Evolutionary conservation across 148 eudicot species (phyloP), one percentile per base, ranked within the genome.

Genomic region (Rhododendron molle): DNA sequence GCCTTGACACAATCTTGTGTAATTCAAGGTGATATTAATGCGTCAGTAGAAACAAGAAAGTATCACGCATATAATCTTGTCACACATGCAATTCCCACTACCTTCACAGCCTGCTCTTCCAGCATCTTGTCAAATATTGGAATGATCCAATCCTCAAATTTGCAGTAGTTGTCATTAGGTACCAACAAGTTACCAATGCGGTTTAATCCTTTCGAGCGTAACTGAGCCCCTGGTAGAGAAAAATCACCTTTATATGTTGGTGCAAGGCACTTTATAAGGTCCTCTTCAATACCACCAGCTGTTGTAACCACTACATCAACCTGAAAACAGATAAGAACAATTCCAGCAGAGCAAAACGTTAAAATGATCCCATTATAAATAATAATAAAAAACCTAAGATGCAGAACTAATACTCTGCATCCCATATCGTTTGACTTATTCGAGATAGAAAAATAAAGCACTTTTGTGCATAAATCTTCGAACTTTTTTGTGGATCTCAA

Each of bases 81-180:
- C 34, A 14, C 36, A 47, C 15, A 28, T 6, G 58, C 54, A 78
- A 49, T 78, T 26, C 21, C 69, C 26, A 84, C 82, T 93, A 95
- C 96, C 98, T 96, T 85, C 38, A 44, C 52, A 78, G 28, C 90
- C 89, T 96, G 99, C 86, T 96, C 98, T 79, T 94, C 95, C 88
- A 94, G 88, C 99, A 96, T 94, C 85, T 93, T 91, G 83, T 96
- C 96, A 82, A 96, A 95, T 85, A 96, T 91, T 23, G 96, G 98
- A 69, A 95, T 91, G 80, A 95, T 92, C 99, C 99, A 95, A 88
- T 95, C 98, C 94, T 96, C 99, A 95, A 96, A 96, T 86, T 96
- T 96, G 93, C 98, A 95, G 87, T 96, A 96, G 91, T 96, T 96
- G 81, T 89, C 96, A 93, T 95, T 96, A 8, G 98, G 98, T 87